Conservation (phyloP, 1,139 yeast genomes). For the Chernovozyma aurita region DNA sequence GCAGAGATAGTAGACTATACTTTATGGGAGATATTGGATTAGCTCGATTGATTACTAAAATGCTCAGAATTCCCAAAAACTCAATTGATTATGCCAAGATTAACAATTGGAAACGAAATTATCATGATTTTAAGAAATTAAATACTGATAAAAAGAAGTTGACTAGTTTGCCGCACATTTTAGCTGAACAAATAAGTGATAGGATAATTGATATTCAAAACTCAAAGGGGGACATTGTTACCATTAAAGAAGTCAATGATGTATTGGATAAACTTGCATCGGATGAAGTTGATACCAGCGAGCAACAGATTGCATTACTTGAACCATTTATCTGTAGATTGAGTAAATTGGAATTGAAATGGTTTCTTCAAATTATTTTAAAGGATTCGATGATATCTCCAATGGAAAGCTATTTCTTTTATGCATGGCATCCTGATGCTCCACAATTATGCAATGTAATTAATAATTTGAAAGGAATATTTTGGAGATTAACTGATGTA, state of each 20-base stretch:
- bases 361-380: slow-evolving; percentile 65
- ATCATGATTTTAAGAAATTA: slow-evolving; percentile 25
- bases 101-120: slow-evolving; percentile 36
- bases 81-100: slow-evolving; percentile 33
- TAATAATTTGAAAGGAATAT: slow-evolving; percentile 58
- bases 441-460: slow-evolving; percentile 59
- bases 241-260: slow-evolving; percentile 56
- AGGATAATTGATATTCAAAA: slow-evolving; percentile 23
- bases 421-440: slow-evolving; percentile 83
- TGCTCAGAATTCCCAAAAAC: slow-evolving; percentile 32
- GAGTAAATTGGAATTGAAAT: slow-evolving; percentile 62
- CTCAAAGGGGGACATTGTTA: slow-evolving; percentile 27
- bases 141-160: slow-evolving; percentile 25
- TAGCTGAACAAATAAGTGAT: slow-evolving; percentile 44
- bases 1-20: slow-evolving; percentile 51
- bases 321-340: slow-evolving; percentile 49
- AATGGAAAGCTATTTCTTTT: slow-evolving; percentile 57
- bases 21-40: slow-evolving; percentile 50
- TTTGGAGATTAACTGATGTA: slow-evolving; percentile 56
- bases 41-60: slow-evolving; percentile 36
- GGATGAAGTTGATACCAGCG: slow-evolving; percentile 30
- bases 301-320: slow-evolving; percentile 40
- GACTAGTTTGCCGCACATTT: slow-evolving; percentile 44
- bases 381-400: slow-evolving; percentile 55
- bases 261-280: slow-evolving; percentile 41